A percentile compares a stretch with the other conserved stretches of the same genome.
phyloP scores from a whole-genome alignment of 192 early-diverging fungal species.

The Gorgonomyces haynaldii region DNA sequence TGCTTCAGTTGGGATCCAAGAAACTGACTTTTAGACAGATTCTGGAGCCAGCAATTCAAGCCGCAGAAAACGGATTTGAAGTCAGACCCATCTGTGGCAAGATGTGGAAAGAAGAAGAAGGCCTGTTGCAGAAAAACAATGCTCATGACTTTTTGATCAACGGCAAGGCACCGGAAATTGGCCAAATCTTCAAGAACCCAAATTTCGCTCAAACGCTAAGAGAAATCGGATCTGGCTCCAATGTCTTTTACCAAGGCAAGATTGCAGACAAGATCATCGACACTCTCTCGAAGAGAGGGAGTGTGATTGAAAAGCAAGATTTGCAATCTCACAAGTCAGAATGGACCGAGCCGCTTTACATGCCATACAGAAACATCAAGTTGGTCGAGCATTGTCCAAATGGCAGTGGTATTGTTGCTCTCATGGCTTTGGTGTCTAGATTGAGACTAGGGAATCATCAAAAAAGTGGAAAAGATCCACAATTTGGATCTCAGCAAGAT shows the following conservation, averaged over 20 bases:
- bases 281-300: conserved; percentile 33
- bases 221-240: not conserved
- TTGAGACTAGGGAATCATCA: conserved; percentile 51
- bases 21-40: conserved; percentile 41
- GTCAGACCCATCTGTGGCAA: conserved; percentile 39
- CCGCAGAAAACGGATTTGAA: conserved; percentile 58
- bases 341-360: conserved; percentile 44
- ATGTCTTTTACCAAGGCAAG: conserved; percentile 50
- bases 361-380: conserved; percentile 43
- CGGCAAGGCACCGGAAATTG: conserved; percentile 36
- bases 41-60: conserved; percentile 53
- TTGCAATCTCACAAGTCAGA: conserved; percentile 40
- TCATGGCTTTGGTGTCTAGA: conserved; percentile 60
- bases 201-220: conserved; percentile 30
- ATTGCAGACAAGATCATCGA: conserved; percentile 57
- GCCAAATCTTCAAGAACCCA: conserved; percentile 53
- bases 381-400: conserved; percentile 69
- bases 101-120: conserved; percentile 17
- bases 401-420: conserved; percentile 43
- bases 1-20: conserved; percentile 54
- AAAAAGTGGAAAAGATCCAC: conserved; percentile 13
- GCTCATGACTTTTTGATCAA: conserved; percentile 18
- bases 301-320: conserved; percentile 57
- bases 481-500: conserved; percentile 30
- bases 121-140: conserved; percentile 17